These are phyloP conservation scores for Plenodomus lindquistii DNA, from an alignment of 2,329 filamentous ascomycete species.

Conservation along the genomic window DNA sequence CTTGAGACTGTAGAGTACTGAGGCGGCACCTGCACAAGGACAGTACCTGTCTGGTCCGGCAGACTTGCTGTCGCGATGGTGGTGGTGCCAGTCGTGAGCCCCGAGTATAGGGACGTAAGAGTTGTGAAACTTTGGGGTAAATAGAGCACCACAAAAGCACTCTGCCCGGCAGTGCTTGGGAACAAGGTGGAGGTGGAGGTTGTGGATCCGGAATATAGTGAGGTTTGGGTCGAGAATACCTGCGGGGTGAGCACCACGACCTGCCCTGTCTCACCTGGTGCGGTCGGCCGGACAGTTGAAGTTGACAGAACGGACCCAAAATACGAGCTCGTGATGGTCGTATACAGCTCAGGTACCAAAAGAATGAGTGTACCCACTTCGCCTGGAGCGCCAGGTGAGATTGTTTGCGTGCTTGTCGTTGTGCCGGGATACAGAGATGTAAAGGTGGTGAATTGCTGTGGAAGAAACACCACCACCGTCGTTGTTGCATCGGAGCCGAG, in stretches of 20 bases:
- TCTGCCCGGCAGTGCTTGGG: background rate
- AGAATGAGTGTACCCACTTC: background rate
- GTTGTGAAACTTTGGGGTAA: background rate
- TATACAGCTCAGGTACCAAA: background rate
- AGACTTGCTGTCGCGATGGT: background rate
- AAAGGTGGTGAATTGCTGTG: background rate
- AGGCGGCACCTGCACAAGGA: background rate
- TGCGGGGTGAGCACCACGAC: background rate
- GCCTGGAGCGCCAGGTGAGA: background rate
- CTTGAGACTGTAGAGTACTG: background rate
- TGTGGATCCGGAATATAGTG: background rate
- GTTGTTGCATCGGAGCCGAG: background rate
- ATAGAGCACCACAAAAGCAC: background rate
- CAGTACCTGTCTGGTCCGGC: background rate
- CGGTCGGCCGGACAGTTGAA: background rate
- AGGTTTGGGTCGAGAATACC: background rate
- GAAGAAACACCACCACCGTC: background rate
- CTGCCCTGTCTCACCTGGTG: background rate
- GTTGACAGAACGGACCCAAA: background rate
- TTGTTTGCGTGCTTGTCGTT: background rate
- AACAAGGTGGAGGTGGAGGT: background rate
- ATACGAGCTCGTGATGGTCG: background rate
- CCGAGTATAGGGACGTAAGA: background rate
- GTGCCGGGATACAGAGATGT: background rate
- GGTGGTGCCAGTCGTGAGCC: background rate